Conservation (phyloP, 176 grass and related monocot species). For the Calamus simplicifolius region DNA sequence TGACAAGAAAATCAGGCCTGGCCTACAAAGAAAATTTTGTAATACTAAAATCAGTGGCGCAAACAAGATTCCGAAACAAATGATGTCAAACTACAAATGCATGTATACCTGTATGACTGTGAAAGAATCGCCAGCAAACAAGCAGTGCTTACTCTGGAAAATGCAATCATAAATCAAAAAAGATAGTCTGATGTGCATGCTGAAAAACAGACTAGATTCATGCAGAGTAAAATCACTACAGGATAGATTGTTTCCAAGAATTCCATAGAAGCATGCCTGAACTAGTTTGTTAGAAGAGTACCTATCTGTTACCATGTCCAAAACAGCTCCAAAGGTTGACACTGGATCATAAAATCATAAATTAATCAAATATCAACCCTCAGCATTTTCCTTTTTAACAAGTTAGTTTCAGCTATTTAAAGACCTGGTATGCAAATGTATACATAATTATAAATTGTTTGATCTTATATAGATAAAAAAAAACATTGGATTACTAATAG, state of each 20-base stretch:
- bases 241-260: not conserved
- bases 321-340: slow-evolving; percentile 96
- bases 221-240: not conserved
- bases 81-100: not conserved
- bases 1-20: slow-evolving; percentile 78
- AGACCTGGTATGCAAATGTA: too few species aligned
- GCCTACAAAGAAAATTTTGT: slow-evolving; percentile 38
- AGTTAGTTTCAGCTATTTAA: too few species aligned
- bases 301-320: slow-evolving; percentile 99
- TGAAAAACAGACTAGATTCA: not conserved
- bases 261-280: not conserved
- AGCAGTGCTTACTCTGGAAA: slow-evolving; percentile 93
- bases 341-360: slow-evolving; percentile 37
- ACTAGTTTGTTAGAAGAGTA: slow-evolving; percentile 24
- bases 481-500: too few species aligned
- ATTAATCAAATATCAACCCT: not conserved
- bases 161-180: slow-evolving; percentile 11
- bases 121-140: slow-evolving; percentile 87
- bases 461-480: too few species aligned
- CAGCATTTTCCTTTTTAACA: not conserved
- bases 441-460: too few species aligned
- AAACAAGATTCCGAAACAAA: not conserved
- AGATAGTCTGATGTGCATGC: not conserved
- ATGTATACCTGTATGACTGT: slow-evolving; percentile 68
- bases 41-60: not conserved